Base-by-base conservation (phyloP, 805 yeast species). In the Candida saitoana region DNA sequence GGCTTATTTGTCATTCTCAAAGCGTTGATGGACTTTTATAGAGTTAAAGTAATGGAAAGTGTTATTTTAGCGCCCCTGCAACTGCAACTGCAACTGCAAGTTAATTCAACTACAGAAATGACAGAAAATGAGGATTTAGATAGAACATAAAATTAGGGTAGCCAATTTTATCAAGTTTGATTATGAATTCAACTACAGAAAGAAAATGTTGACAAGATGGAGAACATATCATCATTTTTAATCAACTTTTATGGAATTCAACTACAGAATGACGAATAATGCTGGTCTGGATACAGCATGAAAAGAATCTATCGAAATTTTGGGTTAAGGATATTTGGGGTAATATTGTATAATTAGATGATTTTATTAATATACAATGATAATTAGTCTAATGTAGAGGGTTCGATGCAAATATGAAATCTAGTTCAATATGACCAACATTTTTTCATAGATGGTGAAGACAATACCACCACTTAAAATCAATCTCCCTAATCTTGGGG, bases 391-490 rank as follows among this genome's bases (percentile, higher is more conserved):
- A 11, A 29, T 29, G n/a, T 29, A 14, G 16, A 29, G 11, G 16
- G 16, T 29, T 29, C 16, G 16, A 29, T 29, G 32, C 32, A 29
- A 29, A 29, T 11, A 14, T 12, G 32, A 9, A 29, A 29, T 29
- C 25, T 19, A 36, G 16, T 56, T 65, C 60, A 82, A 55, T n/a
- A 83, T 39, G 30, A 71, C 77, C 62, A 91, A 71, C 69, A 91
- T 84, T 66, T 89, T 87, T 62, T 91, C 99, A 62, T 91, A 91
- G 43, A 93, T 87, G 16, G 98, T 93, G 67, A 91, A 91, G 20
- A 93, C 97, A 51, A 91, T 91, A 55, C 99, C 99, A 47, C 99
- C 99, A 65, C 96, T 85, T 57, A 91, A 74, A 27, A 90, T 80
- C 58, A 91, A 74, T 54, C 99, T 79, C 4, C 98, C 98, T 47